Base-by-base conservation (phyloP, 768 basidiomycete genomes). In the Lactifluus piperatus region DNA sequence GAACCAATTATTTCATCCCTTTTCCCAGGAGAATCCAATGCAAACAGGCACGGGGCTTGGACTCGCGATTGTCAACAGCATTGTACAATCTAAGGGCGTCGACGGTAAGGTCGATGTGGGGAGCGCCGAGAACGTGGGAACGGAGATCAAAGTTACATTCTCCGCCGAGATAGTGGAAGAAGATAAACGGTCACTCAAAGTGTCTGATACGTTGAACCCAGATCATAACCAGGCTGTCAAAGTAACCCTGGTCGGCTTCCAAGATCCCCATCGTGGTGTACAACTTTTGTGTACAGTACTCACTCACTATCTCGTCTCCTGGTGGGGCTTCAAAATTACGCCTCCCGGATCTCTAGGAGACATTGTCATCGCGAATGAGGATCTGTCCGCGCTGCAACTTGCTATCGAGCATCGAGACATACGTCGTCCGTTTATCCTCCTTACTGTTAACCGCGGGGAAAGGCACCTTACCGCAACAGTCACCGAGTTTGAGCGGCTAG, bases 1-100 rank as follows among this genome's bases (percentile, higher is more conserved):
- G 88, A 93, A 97, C 66, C 91, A 94, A 73, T 77, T 97, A 5
- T 97, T 97, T 75, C 94, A 95, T 65, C 94, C 94, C 0, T 97
- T 97, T 73, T 93, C 93, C 0, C 94, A 97, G 74, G 94, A 97
- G 71, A 94, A 95, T 65, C 93, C 94, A 0, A 71, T 95, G 5
- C 92, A 94, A 67, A 85, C 91, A 1, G 94, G 94, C 1, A 97
- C 94, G 1, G 94, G 94, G 5, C 80, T 97, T 8, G 94, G 94
- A 10, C 82, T 97, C 24, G 94, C 94, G 32, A 97, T 97, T 64
- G 94, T 97, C 68, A 92, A 88, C 74, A 91, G 87, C 65, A 97
- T 97, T 63, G 81, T 94, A 37, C 83, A 82, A 16, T 91, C 91
- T 2, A 84, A 88, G 46, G 88, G 85, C 63, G 85, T 97, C 53